Evolutionary conservation across 2,329 filamentous ascomycete genomes (phyloP), one percentile per base, ranked within the genome.

Genomic region (Chlorencoelia australis): DNA sequence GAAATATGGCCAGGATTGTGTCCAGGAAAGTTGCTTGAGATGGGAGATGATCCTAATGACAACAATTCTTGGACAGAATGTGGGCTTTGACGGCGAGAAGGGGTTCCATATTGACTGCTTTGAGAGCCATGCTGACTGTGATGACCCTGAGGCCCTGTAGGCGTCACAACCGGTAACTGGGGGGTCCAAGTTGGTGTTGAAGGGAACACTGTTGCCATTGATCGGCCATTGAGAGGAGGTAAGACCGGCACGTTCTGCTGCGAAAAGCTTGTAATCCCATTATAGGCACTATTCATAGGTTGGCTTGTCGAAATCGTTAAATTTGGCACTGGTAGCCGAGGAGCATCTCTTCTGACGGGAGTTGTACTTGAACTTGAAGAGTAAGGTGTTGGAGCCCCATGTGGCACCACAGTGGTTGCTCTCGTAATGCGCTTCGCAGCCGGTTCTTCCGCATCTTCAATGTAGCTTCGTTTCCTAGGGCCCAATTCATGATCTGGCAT

Each of bases 201-300:
- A 9, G 69, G 69, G 56, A 83, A 94, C 2, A 87, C 79, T 13
- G 82, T 75, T 5, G 81, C 71, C 79, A 94, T 88, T 7, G 85
- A 74, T 71, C 28, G 82, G 63, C 7, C 47, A 27, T 42, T 47
- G 10, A 52, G 21, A 8, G 54, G 54, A 33, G 54, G 55, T 7
- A 57, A 42, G 18, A 53, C 32, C 18, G 53, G 51, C 15, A 42
- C 46, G 33, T 44, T 51, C 26, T 51, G 48, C 15, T 51, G 48
- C 15, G 52, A 35, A 33, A 48, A 40, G 28, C 31, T 46, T 4
- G 49, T 33, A 1, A 40, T 30, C 5, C 37, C 31, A 34, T 43
- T 49, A 33, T 50, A 47, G 7, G 40, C 39, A 32, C 40, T 46
- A 31, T 37, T 46, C 35, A 50, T 44, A 9, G 50, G 35, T 29